Conservation (phyloP, 345 rosid genomes). For the Hirschfeldia incana region DNA sequence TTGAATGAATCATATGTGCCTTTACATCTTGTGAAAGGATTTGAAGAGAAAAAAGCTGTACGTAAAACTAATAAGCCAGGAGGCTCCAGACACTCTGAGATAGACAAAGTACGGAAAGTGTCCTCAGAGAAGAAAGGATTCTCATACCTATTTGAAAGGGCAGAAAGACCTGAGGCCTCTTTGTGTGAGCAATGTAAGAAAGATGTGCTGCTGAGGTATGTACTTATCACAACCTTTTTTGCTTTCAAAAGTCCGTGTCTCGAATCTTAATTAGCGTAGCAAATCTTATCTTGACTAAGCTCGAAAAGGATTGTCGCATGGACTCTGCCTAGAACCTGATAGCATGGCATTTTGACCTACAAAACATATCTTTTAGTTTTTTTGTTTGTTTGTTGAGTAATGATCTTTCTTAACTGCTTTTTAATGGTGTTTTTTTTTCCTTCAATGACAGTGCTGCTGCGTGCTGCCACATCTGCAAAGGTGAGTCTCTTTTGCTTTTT, state of each 20-base stretch:
- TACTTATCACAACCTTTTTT: conserved; percentile 19
- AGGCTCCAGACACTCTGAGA: conserved; percentile 47
- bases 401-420: conserved; percentile 18
- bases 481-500: conserved; percentile 48
- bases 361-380: background rate
- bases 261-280: conserved; percentile 13
- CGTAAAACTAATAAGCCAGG: conserved; percentile 52
- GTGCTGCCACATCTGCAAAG: conserved; percentile 75
- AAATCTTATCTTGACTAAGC: conserved; percentile 10
- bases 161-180: conserved; percentile 66
- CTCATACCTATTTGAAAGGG: conserved; percentile 71
- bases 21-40: conserved; percentile 84
- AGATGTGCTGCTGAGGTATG: conserved; percentile 70
- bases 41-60: conserved; percentile 86
- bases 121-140: conserved; percentile 58
- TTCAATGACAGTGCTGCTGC: conserved; percentile 78
- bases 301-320: background rate
- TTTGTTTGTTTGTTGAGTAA: conserved; percentile 12
- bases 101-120: conserved; percentile 39
- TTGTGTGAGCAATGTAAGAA: conserved; percentile 85
- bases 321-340: conserved; percentile 3
- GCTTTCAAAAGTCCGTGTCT: conserved; percentile 2
- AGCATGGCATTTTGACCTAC: conserved; percentile 10
- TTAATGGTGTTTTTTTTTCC: conserved; percentile 1
- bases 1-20: conserved; percentile 75